Base-by-base conservation (phyloP, 768 basidiomycete genomes). In the Phanerodontia chrysosporium region DNA sequence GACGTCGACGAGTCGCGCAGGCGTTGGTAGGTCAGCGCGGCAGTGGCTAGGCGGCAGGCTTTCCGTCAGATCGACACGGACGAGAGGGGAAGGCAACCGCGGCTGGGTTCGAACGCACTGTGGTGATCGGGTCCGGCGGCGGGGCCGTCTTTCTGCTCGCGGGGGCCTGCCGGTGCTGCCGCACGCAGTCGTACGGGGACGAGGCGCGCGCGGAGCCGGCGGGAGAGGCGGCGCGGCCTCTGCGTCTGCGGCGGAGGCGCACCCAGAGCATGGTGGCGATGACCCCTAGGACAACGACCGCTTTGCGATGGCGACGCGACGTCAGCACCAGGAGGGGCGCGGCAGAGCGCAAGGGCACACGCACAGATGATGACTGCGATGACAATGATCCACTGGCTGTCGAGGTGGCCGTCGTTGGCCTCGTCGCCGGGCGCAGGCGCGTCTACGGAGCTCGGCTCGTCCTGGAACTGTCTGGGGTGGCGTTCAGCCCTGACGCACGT, bases 351-450 rank as follows among this genome's bases (percentile, higher is more conserved):
- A n/a, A n/a, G n/a, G n/a, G n/a, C n/a, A n/a, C 24, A 57, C 63
- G 49, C 59, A 66, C 65, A 55, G 28, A 66, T 28, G n/a, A 66
- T 29, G 9, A 66, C 58, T 1, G 44, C 59, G 24, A 64, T 57
- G 36, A 59, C 61, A 24, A 63, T 59, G 21, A 58, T 57, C 61
- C 61, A 62, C 22, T 29, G 49, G 16, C 29, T 56, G 48, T 51
- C 60, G 13, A 51, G 42, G 7, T 57, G 55, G 16, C 57, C 42
- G 25, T 22, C n/a, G 30, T 29, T 48, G 1, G 57, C 6, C 4
- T 14, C 36, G 18, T 14, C 54, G 16, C 35, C 51, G 16, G 10
- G 13, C 22, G 24, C 30, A 16, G 9, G 3, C 13, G 39, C 42
- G 49, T n/a, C n/a, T n/a, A 45, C 21, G 39, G 29, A 18, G 21